Evolutionary conservation across 1,139 yeast species (phyloP).

Genomic region (Suhomyces chickasaworum): DNA sequence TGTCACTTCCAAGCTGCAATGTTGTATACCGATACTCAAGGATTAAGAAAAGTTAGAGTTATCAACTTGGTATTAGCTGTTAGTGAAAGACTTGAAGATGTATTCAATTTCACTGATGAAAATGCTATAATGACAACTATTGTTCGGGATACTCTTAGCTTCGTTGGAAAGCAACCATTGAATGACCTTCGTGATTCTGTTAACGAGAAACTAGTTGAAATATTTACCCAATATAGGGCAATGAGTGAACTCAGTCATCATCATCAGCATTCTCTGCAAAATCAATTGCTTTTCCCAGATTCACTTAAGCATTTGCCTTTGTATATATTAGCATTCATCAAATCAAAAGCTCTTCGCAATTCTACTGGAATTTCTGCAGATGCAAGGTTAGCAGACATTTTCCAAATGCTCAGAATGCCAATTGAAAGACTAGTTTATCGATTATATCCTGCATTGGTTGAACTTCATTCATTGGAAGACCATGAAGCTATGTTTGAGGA

Average conservation of each 20-base stretch:
- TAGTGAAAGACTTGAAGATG: slow-evolving; percentile 69
- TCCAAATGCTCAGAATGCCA: slow-evolving; percentile 56
- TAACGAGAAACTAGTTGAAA: slow-evolving; percentile 65
- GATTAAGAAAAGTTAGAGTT: slow-evolving; percentile 81
- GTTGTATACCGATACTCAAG: slow-evolving; percentile 75
- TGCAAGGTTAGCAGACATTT: slow-evolving; percentile 60
- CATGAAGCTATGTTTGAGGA: slow-evolving; percentile 53
- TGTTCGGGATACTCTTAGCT: slow-evolving; percentile 66
- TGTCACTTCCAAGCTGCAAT: slow-evolving; percentile 92
- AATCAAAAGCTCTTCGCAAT: slow-evolving; percentile 62
- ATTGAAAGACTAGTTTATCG: slow-evolving; percentile 61
- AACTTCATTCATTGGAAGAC: slow-evolving; percentile 66
- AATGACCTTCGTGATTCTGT: slow-evolving; percentile 64
- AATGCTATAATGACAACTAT: slow-evolving; percentile 77
- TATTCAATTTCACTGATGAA: slow-evolving; percentile 81
- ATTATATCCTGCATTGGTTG: slow-evolving; percentile 80
- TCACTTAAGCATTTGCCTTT: slow-evolving; percentile 74
- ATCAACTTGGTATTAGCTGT: slow-evolving; percentile 82
- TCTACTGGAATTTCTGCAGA: slow-evolving; percentile 51
- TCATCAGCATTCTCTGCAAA: slow-evolving; percentile 51
- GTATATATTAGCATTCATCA: slow-evolving; percentile 68
- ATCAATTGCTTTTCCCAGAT: slow-evolving; percentile 80
- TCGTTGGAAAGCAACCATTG: slow-evolving; percentile 62
- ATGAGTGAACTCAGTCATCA: slow-evolving; percentile 52
- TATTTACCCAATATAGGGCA: slow-evolving; percentile 76